These are phyloP conservation scores for Iberis amara DNA, from an alignment of 441 rosid species.

Conservation along the genomic window DNA sequence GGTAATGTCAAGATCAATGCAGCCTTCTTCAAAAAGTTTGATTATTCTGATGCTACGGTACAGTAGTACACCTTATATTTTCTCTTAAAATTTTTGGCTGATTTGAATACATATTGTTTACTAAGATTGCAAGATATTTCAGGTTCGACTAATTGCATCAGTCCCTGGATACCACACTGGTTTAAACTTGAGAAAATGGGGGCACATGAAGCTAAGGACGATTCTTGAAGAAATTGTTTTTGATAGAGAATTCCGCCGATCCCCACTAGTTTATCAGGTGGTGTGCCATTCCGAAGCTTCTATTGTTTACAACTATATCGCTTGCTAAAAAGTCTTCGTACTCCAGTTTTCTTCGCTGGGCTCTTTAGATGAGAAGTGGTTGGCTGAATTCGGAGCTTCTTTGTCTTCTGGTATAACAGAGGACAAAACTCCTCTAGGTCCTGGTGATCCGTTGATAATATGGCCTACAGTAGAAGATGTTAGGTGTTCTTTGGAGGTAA, in stretches of 20 bases:
- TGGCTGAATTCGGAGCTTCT: constrained; percentile 73
- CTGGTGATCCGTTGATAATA: constrained; percentile 65
- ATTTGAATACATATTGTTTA: constrained; percentile 1
- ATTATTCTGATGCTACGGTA: constrained; percentile 66
- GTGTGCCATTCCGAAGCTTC: constrained; percentile 11
- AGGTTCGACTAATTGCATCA: constrained; percentile 82
- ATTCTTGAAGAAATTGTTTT: constrained; percentile 69
- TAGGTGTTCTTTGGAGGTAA: constrained; percentile 90
- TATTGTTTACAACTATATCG: not conserved
- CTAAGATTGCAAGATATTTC: constrained; percentile 20
- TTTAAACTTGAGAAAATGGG: constrained; percentile 73
- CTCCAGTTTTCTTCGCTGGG: constrained; percentile 92
- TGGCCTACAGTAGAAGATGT: constrained; percentile 96
- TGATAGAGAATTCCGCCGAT: constrained; percentile 58
- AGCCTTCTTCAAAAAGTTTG: constrained; percentile 75
- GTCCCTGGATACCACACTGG: constrained; percentile 95
- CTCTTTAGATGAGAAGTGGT: constrained; percentile 91
- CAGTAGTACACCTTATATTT: constrained; percentile 16
- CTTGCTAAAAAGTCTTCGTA: not conserved
- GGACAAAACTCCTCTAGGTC: constrained; percentile 74
- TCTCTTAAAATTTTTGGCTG: not conserved
- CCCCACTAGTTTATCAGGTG: constrained; percentile 92
- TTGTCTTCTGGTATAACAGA: constrained; percentile 77
- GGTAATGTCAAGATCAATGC: constrained; percentile 61
- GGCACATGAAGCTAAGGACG: constrained; percentile 76